A percentile compares a stretch with the other conserved stretches of the same genome.
Evolutionary conservation across 768 basidiomycete species (phyloP).

Genomic region (Sporobolomyces roseus): DNA sequence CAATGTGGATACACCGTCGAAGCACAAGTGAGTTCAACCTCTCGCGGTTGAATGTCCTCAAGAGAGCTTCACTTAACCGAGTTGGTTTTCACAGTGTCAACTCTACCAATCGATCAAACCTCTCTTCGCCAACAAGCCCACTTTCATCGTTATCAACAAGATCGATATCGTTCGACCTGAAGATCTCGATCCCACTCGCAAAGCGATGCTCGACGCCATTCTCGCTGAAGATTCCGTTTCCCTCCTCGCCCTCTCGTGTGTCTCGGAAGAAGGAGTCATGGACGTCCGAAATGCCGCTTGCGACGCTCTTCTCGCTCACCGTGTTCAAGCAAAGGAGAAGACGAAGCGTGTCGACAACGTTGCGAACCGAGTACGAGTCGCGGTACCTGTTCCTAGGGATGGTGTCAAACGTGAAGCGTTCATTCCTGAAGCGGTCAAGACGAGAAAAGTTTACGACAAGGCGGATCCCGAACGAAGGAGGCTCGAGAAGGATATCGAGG

Average conservation of each 20-base stretch:
- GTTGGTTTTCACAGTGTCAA: slow-evolving; percentile 64
- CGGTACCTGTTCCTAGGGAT: slow-evolving; percentile 82
- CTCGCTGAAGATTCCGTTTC: slow-evolving; percentile 67
- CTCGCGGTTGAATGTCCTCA: neutral
- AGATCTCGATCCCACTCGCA: slow-evolving; percentile 71
- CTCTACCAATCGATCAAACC: slow-evolving; percentile 99
- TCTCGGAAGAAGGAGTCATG: slow-evolving; percentile 97
- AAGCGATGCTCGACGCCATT: slow-evolving; percentile 80
- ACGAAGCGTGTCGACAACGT: slow-evolving; percentile 88
- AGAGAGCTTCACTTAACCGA: slow-evolving; percentile 4
- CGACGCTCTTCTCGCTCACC: slow-evolving; percentile 87
- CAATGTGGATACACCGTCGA: slow-evolving; percentile 97
- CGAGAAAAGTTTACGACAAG: slow-evolving; percentile 77
- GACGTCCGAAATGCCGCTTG: slow-evolving; percentile 92
- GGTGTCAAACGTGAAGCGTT: slow-evolving; percentile 80
- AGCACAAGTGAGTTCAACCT: slow-evolving; percentile 66
- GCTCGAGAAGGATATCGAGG: slow-evolving; percentile 76
- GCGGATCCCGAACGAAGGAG: slow-evolving; percentile 70
- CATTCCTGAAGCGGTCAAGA: slow-evolving; percentile 79
- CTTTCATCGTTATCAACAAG: slow-evolving; percentile 94
- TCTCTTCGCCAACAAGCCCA: slow-evolving; percentile 83
- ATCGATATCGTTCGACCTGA: slow-evolving; percentile 85
- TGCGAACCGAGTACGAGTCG: slow-evolving; percentile 92
- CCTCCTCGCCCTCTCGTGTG: slow-evolving; percentile 81
- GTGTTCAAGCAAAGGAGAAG: slow-evolving; percentile 89